Evolutionary conservation across 208 protist species (phyloP), one percentile per base, ranked within the genome.

Genomic region (Acanthamoeba comandoni): DNA sequence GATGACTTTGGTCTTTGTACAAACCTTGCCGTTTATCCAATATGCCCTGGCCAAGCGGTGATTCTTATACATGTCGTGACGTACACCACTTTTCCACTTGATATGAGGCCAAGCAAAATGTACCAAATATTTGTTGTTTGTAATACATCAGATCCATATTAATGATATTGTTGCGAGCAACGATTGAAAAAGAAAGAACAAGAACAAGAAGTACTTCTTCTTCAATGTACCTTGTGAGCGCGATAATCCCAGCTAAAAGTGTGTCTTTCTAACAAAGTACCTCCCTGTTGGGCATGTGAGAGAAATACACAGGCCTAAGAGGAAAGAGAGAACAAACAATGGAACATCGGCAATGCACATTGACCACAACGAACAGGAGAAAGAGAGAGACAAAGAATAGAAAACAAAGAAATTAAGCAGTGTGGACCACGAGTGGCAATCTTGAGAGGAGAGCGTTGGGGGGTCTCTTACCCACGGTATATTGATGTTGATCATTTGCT

Each of bases 11-110:
- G n/a, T n/a, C n/a, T n/a, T n/a, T n/a, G n/a, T n/a, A 39, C 69
- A n/a, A 13, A 77, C 69, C 75, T 85, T 55, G 0, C 75, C 75
- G 29, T 85, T 67, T 31, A 51, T 51, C 75, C 75, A 85, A 31
- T 85, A 85, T 55, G 58, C 53, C 75, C 65, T 85, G 48, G 75
- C 75, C 8, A 85, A 67, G 52, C 51, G 58, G 52, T 85, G 65
- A 55, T 85, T 85, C 75, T 85, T 85, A 31, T 67, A 64, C 75
- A 85, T 85, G 26, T 85, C 65, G 19, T 85, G 58, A 0, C 53
- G 13, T 1, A 85, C 75, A 5, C 75, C 75, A 62, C 17, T 12
- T 4, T 51, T 9, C 49, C 43, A 84, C 73, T 84, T n/a, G n/a
- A n/a, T n/a, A n/a, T n/a, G n/a, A n/a, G n/a, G n/a, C n/a, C n/a